Conservation (phyloP, 305 asterid genomes). For the Fraxinus sp. region DNA sequence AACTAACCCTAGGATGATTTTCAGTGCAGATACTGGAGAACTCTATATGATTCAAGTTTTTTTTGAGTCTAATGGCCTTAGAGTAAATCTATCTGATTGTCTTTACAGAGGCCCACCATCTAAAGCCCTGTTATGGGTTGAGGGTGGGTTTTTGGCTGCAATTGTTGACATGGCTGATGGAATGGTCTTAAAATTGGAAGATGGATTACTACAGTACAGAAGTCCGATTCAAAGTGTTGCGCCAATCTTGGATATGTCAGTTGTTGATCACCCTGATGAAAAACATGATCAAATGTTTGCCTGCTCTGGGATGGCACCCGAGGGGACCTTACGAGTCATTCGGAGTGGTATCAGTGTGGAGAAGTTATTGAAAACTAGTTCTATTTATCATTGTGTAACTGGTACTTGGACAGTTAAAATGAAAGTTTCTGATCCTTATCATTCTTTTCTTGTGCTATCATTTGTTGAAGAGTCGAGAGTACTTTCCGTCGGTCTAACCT, state of each 20-base stretch:
- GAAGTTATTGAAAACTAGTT: slow-evolving; percentile 83
- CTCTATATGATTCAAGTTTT: slow-evolving; percentile 61
- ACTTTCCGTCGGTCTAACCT: slow-evolving; percentile 92
- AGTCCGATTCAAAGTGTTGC: slow-evolving; percentile 88
- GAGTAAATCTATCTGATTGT: slow-evolving; percentile 74
- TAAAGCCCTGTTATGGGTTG: slow-evolving; percentile 81
- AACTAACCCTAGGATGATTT: slow-evolving; percentile 63
- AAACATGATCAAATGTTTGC: slow-evolving; percentile 93
- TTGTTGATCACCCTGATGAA: slow-evolving; percentile 79
- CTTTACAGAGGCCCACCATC: slow-evolving; percentile 73
- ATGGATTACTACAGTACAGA: slow-evolving; percentile 58
- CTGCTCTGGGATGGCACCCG: slow-evolving; percentile 93
- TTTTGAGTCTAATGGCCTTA: slow-evolving; percentile 62
- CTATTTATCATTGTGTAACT: slow-evolving; percentile 86
- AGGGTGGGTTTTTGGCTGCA: slow-evolving; percentile 78
- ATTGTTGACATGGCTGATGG: slow-evolving; percentile 95
- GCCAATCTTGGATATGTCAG: slow-evolving; percentile 86
- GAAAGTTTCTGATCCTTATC: slow-evolving; percentile 63
- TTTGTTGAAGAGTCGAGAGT: slow-evolving; percentile 98
- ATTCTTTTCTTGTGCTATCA: slow-evolving; percentile 87
- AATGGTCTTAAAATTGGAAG: slow-evolving; percentile 77
- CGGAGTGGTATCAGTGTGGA: slow-evolving; percentile 94
- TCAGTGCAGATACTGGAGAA: slow-evolving; percentile 90
- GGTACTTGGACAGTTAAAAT: slow-evolving; percentile 89
- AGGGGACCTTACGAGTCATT: slow-evolving; percentile 82